These are phyloP conservation scores for Ophiocordyceps camponoti-rufipedis DNA, from an alignment of 2,329 filamentous ascomycete species.

Conservation along the genomic window DNA sequence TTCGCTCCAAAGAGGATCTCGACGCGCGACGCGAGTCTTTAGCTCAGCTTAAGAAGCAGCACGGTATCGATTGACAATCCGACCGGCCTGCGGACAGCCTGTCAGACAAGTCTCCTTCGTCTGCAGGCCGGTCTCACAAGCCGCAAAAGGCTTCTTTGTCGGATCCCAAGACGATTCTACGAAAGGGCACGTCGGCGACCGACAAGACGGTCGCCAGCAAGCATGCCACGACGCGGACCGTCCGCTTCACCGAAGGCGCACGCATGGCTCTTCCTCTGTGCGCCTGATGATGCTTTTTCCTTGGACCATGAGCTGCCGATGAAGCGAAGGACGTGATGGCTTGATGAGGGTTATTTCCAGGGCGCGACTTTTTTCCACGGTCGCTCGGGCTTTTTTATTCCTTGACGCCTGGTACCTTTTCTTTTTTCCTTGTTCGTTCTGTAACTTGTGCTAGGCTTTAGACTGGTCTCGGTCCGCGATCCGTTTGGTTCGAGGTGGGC, in stretches of 20 bases:
- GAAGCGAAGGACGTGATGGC: background rate
- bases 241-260: slow-evolving; percentile 22
- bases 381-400: background rate
- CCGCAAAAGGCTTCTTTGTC: slow-evolving; percentile 20
- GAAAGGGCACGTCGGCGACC: slow-evolving; percentile 20
- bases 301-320: background rate
- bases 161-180: slow-evolving; percentile 24
- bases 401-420: background rate
- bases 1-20: slow-evolving; percentile 81
- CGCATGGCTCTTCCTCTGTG: slow-evolving; percentile 18
- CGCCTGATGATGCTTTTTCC: slow-evolving; percentile 13
- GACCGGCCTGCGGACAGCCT: slow-evolving; percentile 45
- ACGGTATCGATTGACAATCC: slow-evolving; percentile 94
- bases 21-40: slow-evolving; percentile 89
- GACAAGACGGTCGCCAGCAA: slow-evolving; percentile 15
- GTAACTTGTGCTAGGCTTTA: background rate
- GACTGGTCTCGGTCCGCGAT: background rate
- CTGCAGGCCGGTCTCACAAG: slow-evolving; percentile 44
- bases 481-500: background rate
- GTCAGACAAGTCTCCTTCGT: slow-evolving; percentile 20
- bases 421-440: background rate
- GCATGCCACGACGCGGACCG: slow-evolving; percentile 19
- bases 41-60: slow-evolving; percentile 94
- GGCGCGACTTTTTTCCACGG: background rate
- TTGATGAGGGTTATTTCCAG: background rate